A percentile compares a stretch with the other conserved stretches of the same genome.
Conservation (phyloP, 305 asterid species). For the Andrographis paniculata region DNA sequence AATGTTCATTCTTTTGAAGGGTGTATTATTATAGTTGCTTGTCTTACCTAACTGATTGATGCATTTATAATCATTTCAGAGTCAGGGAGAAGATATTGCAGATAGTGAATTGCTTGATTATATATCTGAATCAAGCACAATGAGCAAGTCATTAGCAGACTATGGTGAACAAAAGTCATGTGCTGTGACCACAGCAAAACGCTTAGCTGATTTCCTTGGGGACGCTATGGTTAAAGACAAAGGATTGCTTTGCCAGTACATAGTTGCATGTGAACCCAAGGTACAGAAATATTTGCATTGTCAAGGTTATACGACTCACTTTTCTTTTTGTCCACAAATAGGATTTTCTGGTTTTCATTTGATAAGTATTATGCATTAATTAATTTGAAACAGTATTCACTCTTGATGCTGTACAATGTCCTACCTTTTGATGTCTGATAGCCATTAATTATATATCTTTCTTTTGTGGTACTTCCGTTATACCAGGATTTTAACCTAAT, state of each 20-base stretch:
- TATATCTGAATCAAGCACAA: slow-evolving; percentile 98
- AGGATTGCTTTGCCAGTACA: slow-evolving; percentile 93
- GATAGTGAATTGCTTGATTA: slow-evolving; percentile 92
- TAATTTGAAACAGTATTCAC: too few species aligned
- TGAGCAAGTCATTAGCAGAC: slow-evolving; percentile 98
- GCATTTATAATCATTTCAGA: slow-evolving; percentile 42
- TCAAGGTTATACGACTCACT: slow-evolving; percentile 7
- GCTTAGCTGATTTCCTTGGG: slow-evolving; percentile 96
- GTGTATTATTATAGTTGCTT: slow-evolving; percentile 8
- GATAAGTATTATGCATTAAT: too few species aligned
- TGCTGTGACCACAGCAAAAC: slow-evolving; percentile 97
- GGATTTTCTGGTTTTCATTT: too few species aligned
- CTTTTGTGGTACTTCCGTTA: too few species aligned
- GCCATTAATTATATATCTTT: too few species aligned
- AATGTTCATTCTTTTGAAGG: neutral
- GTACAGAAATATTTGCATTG: slow-evolving; percentile 28
- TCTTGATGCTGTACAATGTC: too few species aligned
- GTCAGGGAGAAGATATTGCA: slow-evolving; percentile 87
- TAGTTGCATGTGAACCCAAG: slow-evolving; percentile 98
- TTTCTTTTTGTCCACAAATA: slow-evolving; percentile 4
- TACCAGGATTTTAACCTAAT: neutral
- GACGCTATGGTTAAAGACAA: slow-evolving; percentile 96
- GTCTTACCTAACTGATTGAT: slow-evolving; percentile 8
- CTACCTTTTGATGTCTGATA: slow-evolving; percentile 4
- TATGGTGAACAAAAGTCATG: slow-evolving; percentile 97